Base-by-base conservation (phyloP, 352 stramenopile genomes). In the Phytophthora megakarya region DNA sequence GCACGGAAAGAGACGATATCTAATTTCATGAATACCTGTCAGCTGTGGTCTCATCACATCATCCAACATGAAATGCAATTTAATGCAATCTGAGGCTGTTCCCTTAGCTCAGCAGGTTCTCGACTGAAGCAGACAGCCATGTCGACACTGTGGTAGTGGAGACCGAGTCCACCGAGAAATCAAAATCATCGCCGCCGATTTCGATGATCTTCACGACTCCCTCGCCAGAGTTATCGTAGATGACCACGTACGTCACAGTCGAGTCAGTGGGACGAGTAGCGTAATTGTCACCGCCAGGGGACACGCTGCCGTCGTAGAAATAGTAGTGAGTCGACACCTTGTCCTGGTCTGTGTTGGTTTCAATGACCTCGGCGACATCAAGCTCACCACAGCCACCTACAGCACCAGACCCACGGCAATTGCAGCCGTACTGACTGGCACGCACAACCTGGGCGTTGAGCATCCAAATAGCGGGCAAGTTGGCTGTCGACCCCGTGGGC, bases 381-480 rank as follows among this genome's bases (percentile, higher is more conserved):
- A 92, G 70, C 54, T 93, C 84, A 43, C 84, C 84, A 28, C 84
- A 93, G 51, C 82, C 84, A 23, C 84, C 84, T 5, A 70, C 62
- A 11, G 30, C 30, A 35, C 30, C 30, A 11, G 3, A 35, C 3
- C 75, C 75, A 46, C 84, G 84, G 68, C 84, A 93, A 67, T 93
- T 93, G 76, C 84, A 91, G 28, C 73, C 73, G 52, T 93, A 93
- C 58, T 93, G 84, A 61, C 67, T 81, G 12, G 80, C 73, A 42
- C 78, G 81, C 28, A 93, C 51, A 10, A 91, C 71, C 67, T 91
- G 84, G 3, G 81, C 80, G 51, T 91, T 91, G 19, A 93, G 72
- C 69, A 91, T 86, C 84, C 84, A 93, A 60, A 93, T 89, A 33
- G 80, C 84, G 19, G 82, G 84, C 18, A 84, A 62, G 67, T 92